A percentile compares a stretch with the other conserved stretches of the same genome.
Evolutionary conservation across 495 filamentous ascomycete species (phyloP).

Genomic region (Penicillium manginii): DNA sequence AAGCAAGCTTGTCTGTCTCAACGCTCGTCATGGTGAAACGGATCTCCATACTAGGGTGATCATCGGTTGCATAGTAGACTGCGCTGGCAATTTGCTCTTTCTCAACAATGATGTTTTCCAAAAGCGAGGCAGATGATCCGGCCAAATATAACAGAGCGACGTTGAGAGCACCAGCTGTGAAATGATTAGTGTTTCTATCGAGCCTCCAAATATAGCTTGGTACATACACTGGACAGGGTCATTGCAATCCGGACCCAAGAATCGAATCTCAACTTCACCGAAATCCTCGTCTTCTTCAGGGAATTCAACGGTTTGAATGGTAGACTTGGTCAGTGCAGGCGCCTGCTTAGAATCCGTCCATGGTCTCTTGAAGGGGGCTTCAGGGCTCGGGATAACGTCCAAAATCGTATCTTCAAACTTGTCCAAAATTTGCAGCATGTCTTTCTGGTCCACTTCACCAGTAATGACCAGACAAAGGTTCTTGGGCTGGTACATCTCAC

Average conservation of each 20-base stretch:
- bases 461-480: conserved; percentile 90
- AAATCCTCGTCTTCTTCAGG: conserved; percentile 95
- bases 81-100: conserved; percentile 89
- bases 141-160: conserved; percentile 82
- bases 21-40: conserved; percentile 84
- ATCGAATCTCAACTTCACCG: conserved; percentile 81
- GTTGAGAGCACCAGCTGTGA: conserved; percentile 66
- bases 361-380: conserved; percentile 80
- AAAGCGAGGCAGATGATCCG: conserved; percentile 86
- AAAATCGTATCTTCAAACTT: conserved; percentile 87
- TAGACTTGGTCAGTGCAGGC: conserved; percentile 67
- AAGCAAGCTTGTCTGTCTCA: conserved; percentile 77
- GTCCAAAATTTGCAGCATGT: conserved; percentile 80
- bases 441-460: conserved; percentile 82
- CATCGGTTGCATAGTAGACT: conserved; percentile 73
- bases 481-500: conserved; percentile 97
- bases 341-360: conserved; percentile 88
- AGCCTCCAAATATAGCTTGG: not conserved
- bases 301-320: conserved; percentile 80
- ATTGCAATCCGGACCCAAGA: conserved; percentile 80
- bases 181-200: conserved; percentile 17
- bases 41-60: conserved; percentile 78
- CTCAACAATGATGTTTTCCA: conserved; percentile 92
- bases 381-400: conserved; percentile 72
- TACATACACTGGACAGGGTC: conserved; percentile 56